A percentile compares a stretch with the other conserved stretches of the same genome.
Evolutionary conservation across 495 filamentous ascomycete species (phyloP).

Genomic region (Lineolata rhizophorae): DNA sequence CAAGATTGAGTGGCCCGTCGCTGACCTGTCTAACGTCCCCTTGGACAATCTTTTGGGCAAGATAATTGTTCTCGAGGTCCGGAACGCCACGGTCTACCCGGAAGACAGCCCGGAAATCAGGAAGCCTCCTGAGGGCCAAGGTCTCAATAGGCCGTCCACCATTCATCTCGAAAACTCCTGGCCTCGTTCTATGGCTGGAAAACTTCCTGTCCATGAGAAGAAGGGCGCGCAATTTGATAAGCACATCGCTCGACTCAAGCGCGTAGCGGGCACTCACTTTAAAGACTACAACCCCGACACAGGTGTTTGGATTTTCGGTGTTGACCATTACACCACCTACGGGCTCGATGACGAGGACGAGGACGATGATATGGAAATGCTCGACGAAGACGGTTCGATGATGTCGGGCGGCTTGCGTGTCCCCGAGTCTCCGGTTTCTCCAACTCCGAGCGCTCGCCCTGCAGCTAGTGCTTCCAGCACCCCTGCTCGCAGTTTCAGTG

Average conservation of each 20-base stretch:
- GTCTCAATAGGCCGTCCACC: conserved; percentile 73
- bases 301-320: conserved; percentile 76
- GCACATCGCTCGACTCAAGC: conserved; percentile 62
- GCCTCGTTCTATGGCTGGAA: conserved; percentile 48
- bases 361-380: conserved; percentile 28
- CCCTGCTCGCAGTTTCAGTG: too few relatives aligned
- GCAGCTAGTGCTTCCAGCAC: too few relatives aligned
- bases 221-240: conserved; percentile 41
- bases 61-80: conserved; percentile 50
- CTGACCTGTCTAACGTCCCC: conserved; percentile 54
- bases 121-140: conserved; percentile 67
- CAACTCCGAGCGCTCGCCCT: conserved; percentile 28
- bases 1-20: conserved; percentile 54
- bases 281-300: conserved; percentile 51
- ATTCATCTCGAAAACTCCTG: conserved; percentile 77
- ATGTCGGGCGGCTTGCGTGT: conserved; percentile 23
- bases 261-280: conserved; percentile 59
- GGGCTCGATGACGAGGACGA: conserved; percentile 75
- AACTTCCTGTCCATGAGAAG: conserved; percentile 27
- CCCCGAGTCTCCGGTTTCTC: conserved; percentile 31
- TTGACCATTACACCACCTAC: conserved; percentile 91
- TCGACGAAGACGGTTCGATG: conserved; percentile 21
- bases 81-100: conserved; percentile 72
- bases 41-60: conserved; percentile 48
- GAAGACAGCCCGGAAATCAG: conserved; percentile 25